These are phyloP conservation scores for Powellomyces hirtus DNA, from an alignment of 192 early-diverging fungal genomes.

Conservation along the genomic window DNA sequence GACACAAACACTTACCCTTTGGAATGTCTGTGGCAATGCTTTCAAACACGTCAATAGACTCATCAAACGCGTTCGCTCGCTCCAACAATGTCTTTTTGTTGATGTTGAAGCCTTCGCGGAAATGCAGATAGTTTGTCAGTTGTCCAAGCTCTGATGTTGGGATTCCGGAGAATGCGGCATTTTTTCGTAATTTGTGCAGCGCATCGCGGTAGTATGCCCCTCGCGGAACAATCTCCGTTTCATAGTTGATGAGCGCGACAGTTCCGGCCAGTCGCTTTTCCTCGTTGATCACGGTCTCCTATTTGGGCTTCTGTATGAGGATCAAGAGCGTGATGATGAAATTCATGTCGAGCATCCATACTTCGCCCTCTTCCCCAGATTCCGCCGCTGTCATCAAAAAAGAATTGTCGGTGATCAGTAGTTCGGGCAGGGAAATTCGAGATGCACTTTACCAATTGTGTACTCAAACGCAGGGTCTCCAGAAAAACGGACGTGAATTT, in stretches of 20 bases:
- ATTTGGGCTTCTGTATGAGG: background rate
- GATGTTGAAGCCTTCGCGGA: conserved; percentile 55
- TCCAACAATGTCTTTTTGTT: conserved; percentile 44
- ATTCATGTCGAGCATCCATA: too few relatives aligned
- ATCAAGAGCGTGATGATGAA: too few relatives aligned
- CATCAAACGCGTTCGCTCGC: conserved; percentile 46
- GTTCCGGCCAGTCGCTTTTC: conserved; percentile 47
- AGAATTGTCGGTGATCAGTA: background rate
- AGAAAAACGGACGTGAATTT: conserved; percentile 44
- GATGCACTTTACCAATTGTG: conserved; percentile 16
- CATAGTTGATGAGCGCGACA: conserved; percentile 49
- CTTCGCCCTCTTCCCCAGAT: conserved; percentile 31
- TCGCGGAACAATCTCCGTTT: conserved; percentile 52
- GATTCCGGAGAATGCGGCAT: conserved; percentile 48
- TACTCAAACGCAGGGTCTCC: conserved; percentile 57
- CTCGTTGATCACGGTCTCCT: conserved; percentile 43
- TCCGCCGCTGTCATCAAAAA: conserved; percentile 13
- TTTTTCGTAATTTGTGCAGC: conserved; percentile 35
- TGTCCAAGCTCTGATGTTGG: conserved; percentile 38
- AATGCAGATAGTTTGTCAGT: conserved; percentile 51
- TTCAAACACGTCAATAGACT: conserved; percentile 57
- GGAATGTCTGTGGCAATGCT: conserved; percentile 47
- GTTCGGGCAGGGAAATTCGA: background rate
- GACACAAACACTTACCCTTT: conserved; percentile 33
- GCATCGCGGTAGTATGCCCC: conserved; percentile 51